Percentiles rank a stretch among this genome's conserved stretches.
Conservation (phyloP, 2,329 filamentous ascomycete genomes). For the Fusarium tuaranense region DNA sequence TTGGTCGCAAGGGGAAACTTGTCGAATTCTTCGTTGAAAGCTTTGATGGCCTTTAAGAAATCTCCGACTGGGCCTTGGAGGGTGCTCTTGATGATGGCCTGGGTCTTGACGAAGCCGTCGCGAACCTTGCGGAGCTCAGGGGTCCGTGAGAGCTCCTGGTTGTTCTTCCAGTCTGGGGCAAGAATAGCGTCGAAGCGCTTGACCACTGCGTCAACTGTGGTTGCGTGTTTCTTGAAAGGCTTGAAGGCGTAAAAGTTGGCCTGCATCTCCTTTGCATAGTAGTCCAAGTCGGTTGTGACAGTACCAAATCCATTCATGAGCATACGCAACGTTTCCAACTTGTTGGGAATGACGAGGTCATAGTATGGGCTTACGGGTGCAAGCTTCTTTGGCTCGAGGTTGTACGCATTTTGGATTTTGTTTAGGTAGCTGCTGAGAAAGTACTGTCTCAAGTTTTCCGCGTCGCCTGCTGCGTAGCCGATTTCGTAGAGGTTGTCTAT, state of each 20-base stretch:
- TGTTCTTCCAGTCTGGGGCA: slow-evolving; percentile 26
- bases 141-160: slow-evolving; percentile 29
- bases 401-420: slow-evolving; percentile 12
- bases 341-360: background rate
- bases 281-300: slow-evolving; percentile 9
- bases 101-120: slow-evolving; percentile 24
- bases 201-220: background rate
- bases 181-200: slow-evolving; percentile 23
- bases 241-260: slow-evolving; percentile 9
- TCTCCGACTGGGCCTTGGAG: background rate
- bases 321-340: slow-evolving; percentile 6
- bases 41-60: slow-evolving; percentile 7
- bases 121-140: slow-evolving; percentile 21
- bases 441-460: slow-evolving; percentile 14
- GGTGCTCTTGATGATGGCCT: slow-evolving; percentile 10
- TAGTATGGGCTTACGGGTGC: background rate
- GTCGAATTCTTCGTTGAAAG: slow-evolving; percentile 18
- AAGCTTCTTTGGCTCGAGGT: background rate
- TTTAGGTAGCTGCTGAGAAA: slow-evolving; percentile 16
- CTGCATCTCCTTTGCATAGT: slow-evolving; percentile 24
- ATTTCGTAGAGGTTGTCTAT: slow-evolving; percentile 22
- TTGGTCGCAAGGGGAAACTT: slow-evolving; percentile 26
- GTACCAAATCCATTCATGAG: slow-evolving; percentile 25
- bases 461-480: background rate
- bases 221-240: slow-evolving; percentile 18